Base-by-base conservation (phyloP, 495 filamentous ascomycete genomes). In the Jackrogersella minutella region DNA sequence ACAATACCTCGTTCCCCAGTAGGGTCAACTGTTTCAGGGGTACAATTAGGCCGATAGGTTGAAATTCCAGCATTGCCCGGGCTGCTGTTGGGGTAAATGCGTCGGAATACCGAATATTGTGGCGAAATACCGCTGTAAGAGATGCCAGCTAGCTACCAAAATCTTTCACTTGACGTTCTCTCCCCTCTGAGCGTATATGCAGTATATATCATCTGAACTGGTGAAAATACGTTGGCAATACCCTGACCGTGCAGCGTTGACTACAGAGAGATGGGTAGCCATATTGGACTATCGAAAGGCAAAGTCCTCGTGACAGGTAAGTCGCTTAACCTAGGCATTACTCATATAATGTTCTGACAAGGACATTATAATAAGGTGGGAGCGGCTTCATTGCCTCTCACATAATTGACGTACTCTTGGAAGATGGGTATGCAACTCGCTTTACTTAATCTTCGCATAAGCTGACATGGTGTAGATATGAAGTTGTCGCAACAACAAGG, bases 401-500 rank as follows among this genome's bases (percentile, higher is more conserved):
- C 26, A 24, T 70, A 40, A 65, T 73, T 13, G 70, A 73, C 26
- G 52, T 26, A 10, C 40, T 73, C 1, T 16, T 73, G 11, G 50
- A 67, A 4, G 49, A 63, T 6, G 66, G 66, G 62, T 69, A 70
- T 41, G 17, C 13, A 10, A 6, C 3, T 3, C 44, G 0, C 7
- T 1, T 1, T 13, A 41, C 0, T 31, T 13, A 10, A 7, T 24
- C 19, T 30, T 0, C 3, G 26, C 7, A 37, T 2, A 28, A 55
- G 64, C 46, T 61, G 44, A 34, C 9, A 11, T 22, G 19, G 26
- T 21, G 16, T 14, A 79, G 78, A 14, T 81, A 74, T 46, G 58
- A 63, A 0, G 75, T 81, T 2, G 75, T 80, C 0, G 72, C 78
- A 0, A 81, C 79, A 5, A 78, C 68, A 2, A 69, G 80, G 11